phyloP scores from a whole-genome alignment of 805 yeast species.

The Zygotorulaspora sp. region DNA sequence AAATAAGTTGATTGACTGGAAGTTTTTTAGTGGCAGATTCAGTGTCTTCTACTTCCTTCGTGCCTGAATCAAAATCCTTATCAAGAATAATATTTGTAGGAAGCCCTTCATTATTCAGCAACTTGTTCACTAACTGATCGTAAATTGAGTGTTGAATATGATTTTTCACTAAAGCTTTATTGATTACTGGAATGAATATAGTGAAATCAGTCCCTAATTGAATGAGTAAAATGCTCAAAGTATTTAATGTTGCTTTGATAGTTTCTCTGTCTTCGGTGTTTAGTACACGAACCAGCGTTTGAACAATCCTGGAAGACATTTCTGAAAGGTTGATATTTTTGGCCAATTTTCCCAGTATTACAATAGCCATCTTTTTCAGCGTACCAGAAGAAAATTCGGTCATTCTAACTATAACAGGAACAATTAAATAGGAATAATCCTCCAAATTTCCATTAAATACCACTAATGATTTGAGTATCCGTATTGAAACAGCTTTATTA shows the following conservation, averaged over 20 bases:
- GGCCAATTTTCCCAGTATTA: slow-evolving; percentile 76
- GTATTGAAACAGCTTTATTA: slow-evolving; percentile 56
- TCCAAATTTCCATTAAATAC: slow-evolving; percentile 84
- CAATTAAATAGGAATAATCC: slow-evolving; percentile 77
- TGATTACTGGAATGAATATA: slow-evolving; percentile 80
- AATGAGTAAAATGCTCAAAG: slow-evolving; percentile 69
- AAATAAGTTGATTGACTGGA: slow-evolving; percentile 58
- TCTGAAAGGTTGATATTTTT: slow-evolving; percentile 70
- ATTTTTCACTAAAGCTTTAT: slow-evolving; percentile 56
- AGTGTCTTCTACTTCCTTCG: slow-evolving; percentile 41
- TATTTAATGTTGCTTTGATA: slow-evolving; percentile 62
- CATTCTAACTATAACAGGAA: slow-evolving; percentile 80
- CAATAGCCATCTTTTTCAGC: slow-evolving; percentile 69
- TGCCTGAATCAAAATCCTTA: slow-evolving; percentile 45
- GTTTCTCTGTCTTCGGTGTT: slow-evolving; percentile 51
- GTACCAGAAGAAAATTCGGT: slow-evolving; percentile 63
- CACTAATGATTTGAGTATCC: slow-evolving; percentile 77
- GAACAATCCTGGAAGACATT: slow-evolving; percentile 86
- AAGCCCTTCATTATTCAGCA: slow-evolving; percentile 78
- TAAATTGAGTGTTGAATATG: slow-evolving; percentile 68
- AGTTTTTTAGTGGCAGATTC: slow-evolving; percentile 70
- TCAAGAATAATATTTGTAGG: slow-evolving; percentile 72
- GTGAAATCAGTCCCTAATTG: slow-evolving; percentile 81
- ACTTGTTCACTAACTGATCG: slow-evolving; percentile 73
- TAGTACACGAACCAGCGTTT: slow-evolving; percentile 73